Evolutionary conservation across 495 filamentous ascomycete genomes (phyloP), one percentile per base, ranked within the genome.

Genomic region (Oidiodendron maius): DNA sequence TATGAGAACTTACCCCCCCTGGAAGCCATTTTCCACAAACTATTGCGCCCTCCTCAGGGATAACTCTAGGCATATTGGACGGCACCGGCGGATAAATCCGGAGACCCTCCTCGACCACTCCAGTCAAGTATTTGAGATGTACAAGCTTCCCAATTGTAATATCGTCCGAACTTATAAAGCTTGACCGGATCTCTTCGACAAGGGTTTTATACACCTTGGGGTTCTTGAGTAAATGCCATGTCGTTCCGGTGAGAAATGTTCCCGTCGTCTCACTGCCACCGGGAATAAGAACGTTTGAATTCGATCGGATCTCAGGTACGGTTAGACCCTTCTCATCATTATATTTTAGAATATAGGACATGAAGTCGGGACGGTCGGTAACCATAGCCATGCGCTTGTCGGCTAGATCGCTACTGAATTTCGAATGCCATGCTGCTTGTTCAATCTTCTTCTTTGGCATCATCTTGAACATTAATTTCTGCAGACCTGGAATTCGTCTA

Each of bases 241-340:
- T 69, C 4, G 74, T 65, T 1, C 70, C 79, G 0, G 75, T 67
- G 3, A 84, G 61, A n/a, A n/a, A n/a, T n/a, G n/a, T n/a, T n/a
- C n/a, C n/a, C n/a, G n/a, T n/a, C n/a, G 79, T 82, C 56, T 81
- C 78, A 34, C 73, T 77, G 10, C 77, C 75, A 2, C 72, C 77
- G 16, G 71, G 24, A 21, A 71, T 60, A n/a, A 74, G 53, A 10
- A 70, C 39, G 36, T 57, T 52, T 24, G 61, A 52, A 24, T 63
- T 43, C 3, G 53, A 36, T 3, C 46, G 40, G 24, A 74, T 50
- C 35, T 80, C 72, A 0, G 52, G 5, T 13, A n/a, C 8, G 4
- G 26, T 35, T 30, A 51, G 35, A 12, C 52, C 40, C 36, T 41
- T 46, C 8, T 56, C 42, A 43, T 39, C 28, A 25, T 47, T 46